Evolutionary conservation across 2,329 filamentous ascomycete species (phyloP).

Genomic region (Emergomyces africanus): DNA sequence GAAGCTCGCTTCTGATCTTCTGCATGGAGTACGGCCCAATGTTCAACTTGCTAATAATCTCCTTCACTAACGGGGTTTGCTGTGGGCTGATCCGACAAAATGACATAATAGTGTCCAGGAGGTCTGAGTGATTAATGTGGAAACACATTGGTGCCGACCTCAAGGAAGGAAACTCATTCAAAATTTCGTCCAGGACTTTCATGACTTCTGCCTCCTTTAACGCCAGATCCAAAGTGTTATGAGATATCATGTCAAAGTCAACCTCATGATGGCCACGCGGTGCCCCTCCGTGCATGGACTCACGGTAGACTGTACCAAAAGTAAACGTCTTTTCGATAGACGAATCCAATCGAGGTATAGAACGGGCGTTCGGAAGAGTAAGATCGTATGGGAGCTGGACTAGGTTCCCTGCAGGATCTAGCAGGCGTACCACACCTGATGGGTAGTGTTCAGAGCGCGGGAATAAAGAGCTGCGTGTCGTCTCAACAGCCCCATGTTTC

Average conservation of each 20-base stretch:
- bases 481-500: constrained; percentile 78
- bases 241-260: constrained; percentile 91
- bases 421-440: constrained; percentile 59
- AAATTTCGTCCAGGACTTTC: constrained; percentile 87
- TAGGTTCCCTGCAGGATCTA: constrained; percentile 75
- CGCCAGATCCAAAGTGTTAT: constrained; percentile 65
- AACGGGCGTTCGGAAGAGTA: constrained; percentile 75
- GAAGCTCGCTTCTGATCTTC: constrained; percentile 68
- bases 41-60: constrained; percentile 76
- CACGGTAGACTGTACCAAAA: constrained; percentile 79
- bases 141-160: constrained; percentile 67
- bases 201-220: constrained; percentile 88
- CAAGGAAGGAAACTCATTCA: constrained; percentile 65
- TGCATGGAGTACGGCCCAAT: constrained; percentile 69
- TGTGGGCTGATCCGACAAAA: constrained; percentile 65
- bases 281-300: constrained; percentile 64
- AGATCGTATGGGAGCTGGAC: constrained; percentile 91
- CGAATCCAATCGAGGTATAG: constrained; percentile 55
- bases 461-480: constrained; percentile 60
- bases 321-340: constrained; percentile 65
- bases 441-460: constrained; percentile 70
- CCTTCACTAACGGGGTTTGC: constrained; percentile 60
- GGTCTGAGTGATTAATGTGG: constrained; percentile 74
- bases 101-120: constrained; percentile 80
- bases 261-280: constrained; percentile 77